Conservation (phyloP, 1,284 basidiomycete species). For the Trichosporon sp. region DNA sequence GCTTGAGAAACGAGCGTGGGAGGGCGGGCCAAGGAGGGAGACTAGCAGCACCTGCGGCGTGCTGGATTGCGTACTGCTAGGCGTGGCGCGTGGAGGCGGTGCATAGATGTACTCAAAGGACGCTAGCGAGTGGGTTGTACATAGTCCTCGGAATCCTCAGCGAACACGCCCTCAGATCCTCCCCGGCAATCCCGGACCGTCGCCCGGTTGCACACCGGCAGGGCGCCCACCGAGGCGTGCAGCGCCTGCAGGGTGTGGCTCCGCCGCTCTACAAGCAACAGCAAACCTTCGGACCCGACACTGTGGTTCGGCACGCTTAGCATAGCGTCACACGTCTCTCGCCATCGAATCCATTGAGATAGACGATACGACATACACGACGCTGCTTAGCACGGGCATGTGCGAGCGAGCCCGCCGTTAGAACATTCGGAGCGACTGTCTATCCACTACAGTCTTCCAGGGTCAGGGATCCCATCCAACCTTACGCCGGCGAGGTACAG, state of each 20-base stretch:
- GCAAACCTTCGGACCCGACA: not conserved
- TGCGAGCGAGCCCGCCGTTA: not conserved
- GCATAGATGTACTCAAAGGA: not conserved
- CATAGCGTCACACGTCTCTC: not conserved
- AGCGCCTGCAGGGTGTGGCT: not conserved
- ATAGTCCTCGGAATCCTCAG: not conserved
- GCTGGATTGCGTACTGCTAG: not conserved
- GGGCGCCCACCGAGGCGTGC: not conserved
- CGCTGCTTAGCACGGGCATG: not conserved
- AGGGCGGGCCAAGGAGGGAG: not conserved
- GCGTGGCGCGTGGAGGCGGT: not conserved
- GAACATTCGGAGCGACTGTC: not conserved
- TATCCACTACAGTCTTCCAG: not conserved
- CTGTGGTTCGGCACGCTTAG: not conserved
- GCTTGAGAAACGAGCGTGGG: not conserved
- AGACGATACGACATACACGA: not conserved
- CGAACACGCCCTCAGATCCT: not conserved
- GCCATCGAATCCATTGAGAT: not conserved
- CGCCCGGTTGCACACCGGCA: not conserved
- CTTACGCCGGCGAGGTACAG: not conserved
- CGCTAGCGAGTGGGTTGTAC: not conserved
- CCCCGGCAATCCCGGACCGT: not conserved
- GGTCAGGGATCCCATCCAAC: not conserved
- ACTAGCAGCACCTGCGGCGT: not conserved
- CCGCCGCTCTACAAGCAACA: not conserved